Conservation (phyloP, 2,329 filamentous ascomycete genomes). For the Calonectria fujianensis region DNA sequence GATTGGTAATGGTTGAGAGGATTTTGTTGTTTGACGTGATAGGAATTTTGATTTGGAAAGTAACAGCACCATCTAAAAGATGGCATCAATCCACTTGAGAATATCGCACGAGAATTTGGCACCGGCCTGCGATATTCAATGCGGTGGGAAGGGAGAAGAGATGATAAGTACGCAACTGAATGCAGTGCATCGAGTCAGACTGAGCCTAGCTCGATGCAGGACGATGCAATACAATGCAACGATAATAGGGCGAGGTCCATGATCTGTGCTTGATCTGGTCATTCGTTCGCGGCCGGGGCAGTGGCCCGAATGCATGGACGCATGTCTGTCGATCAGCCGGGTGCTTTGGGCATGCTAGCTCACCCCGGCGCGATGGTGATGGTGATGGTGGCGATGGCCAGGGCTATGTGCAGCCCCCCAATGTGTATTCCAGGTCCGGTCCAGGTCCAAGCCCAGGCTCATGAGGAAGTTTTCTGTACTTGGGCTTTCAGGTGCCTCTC, state of each 20-base stretch:
- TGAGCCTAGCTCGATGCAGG: conserved; percentile 14
- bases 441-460: conserved; percentile 4
- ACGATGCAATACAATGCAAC: conserved; percentile 2
- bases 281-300: conserved; percentile 29
- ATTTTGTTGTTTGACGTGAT: neutral
- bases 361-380: conserved; percentile 17
- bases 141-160: neutral
- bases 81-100: neutral
- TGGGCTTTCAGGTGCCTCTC: neutral
- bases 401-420: neutral
- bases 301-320: conserved; percentile 28
- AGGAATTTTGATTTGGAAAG: too few relatives aligned
- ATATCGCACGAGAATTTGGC: neutral
- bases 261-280: conserved; percentile 24
- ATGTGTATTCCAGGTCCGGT: neutral
- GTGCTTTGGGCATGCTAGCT: conserved; percentile 7
- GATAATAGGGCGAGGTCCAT: conserved; percentile 27
- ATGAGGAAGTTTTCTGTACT: neutral
- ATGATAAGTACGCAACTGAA: conserved; percentile 8
- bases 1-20: neutral
- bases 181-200: neutral
- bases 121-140: neutral
- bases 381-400: conserved; percentile 22
- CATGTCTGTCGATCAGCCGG: conserved; percentile 35
- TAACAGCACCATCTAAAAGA: neutral